Evolutionary conservation across 805 yeast genomes (phyloP).

Genomic region (Pichia nanzhaoensis): DNA sequence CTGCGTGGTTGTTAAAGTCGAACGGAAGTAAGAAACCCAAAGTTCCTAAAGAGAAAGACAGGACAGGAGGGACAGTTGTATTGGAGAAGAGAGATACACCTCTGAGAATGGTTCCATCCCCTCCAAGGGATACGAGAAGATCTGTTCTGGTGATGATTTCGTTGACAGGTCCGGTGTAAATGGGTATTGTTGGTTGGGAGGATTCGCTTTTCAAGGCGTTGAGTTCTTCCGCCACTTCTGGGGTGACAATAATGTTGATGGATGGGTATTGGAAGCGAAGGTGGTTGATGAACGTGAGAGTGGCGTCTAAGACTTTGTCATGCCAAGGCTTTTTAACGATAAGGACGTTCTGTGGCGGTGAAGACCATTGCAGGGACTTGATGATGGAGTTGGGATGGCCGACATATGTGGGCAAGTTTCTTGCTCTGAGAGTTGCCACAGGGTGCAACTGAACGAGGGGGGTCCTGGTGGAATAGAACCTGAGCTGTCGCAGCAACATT

Average conservation of each 20-base stretch:
- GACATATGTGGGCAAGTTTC: slow-evolving; percentile 45
- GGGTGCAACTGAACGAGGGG: slow-evolving; percentile 4
- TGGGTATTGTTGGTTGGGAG: slow-evolving; percentile 13
- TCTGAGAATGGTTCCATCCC: slow-evolving; percentile 87
- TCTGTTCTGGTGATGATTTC: slow-evolving; percentile 67
- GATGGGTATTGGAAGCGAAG: slow-evolving; percentile 54
- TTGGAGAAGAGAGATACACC: slow-evolving; percentile 76
- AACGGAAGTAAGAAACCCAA: slow-evolving; percentile 86
- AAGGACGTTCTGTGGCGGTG: slow-evolving; percentile 65
- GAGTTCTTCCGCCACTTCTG: slow-evolving; percentile 69
- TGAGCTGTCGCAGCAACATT: too few species aligned
- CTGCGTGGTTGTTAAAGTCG: slow-evolving; percentile 55
- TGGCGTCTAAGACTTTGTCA: slow-evolving; percentile 52
- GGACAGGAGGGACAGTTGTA: slow-evolving; percentile 75
- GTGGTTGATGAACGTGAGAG: slow-evolving; percentile 57
- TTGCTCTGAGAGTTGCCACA: slow-evolving; percentile 14
- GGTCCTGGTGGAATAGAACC: not conserved
- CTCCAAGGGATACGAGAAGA: slow-evolving; percentile 83
- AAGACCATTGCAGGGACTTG: slow-evolving; percentile 62
- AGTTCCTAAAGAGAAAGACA: slow-evolving; percentile 86
- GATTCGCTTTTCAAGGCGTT: not conserved
- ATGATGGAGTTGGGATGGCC: slow-evolving; percentile 53
- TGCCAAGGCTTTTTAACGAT: slow-evolving; percentile 85
- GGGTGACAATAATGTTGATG: slow-evolving; percentile 73
- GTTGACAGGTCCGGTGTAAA: slow-evolving; percentile 52